Conservation (phyloP, 164 flowering plant species). For the Chimonanthus salicifolius region DNA sequence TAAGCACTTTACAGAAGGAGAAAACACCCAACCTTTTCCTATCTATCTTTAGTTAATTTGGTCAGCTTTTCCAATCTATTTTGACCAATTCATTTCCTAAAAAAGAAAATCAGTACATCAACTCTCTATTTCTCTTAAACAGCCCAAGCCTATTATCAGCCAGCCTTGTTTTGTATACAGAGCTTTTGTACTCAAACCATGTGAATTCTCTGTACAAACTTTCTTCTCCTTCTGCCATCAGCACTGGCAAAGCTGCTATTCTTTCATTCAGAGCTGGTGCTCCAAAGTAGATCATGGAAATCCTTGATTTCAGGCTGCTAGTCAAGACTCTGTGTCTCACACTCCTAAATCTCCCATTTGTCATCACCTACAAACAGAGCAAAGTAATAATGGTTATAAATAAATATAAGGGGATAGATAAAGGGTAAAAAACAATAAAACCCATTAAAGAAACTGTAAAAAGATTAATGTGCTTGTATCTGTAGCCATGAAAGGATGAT, state of each 20-base stretch:
- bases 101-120: conserved; percentile 15
- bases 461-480: too few relatives aligned
- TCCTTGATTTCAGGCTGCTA: conserved; percentile 47
- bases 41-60: conserved; percentile 11
- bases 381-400: too few relatives aligned
- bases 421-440: too few relatives aligned
- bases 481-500: too few relatives aligned
- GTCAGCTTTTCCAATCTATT: conserved; percentile 10
- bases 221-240: conserved; percentile 54
- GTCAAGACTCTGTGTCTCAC: conserved; percentile 83
- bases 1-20: not conserved
- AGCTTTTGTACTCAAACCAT: conserved; percentile 73
- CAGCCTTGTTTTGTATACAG: conserved; percentile 66
- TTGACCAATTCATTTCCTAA: conserved; percentile 10
- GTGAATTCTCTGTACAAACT: conserved; percentile 84
- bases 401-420: too few relatives aligned
- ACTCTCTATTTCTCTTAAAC: conserved; percentile 31
- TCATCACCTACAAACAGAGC: conserved; percentile 59
- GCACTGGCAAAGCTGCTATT: conserved; percentile 44
- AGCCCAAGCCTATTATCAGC: conserved; percentile 63
- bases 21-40: not conserved
- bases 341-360: conserved; percentile 84
- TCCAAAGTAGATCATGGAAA: conserved; percentile 86
- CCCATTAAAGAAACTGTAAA: too few relatives aligned
- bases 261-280: conserved; percentile 62